phyloP scores from a whole-genome alignment of 1,139 yeast genomes.

The Protomyces gravidus region DNA sequence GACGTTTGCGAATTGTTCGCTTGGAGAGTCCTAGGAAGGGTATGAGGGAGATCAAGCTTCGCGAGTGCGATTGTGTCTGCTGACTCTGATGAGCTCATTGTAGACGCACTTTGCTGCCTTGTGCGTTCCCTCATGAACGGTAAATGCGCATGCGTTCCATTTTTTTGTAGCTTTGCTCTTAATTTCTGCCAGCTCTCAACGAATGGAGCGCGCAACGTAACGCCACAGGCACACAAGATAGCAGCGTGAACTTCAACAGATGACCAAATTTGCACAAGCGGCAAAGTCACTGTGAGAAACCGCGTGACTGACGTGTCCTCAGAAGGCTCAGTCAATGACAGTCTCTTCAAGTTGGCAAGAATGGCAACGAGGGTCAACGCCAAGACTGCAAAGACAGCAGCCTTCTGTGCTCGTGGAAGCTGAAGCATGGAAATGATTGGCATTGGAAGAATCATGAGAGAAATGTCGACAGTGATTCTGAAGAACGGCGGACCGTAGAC shows the following conservation, averaged over 20 bases:
- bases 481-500: constrained; percentile 7
- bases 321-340: neutral
- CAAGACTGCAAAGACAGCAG: constrained; percentile 1
- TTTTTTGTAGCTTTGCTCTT: neutral
- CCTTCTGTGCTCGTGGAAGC: constrained; percentile 1
- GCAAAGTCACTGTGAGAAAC: neutral
- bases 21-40: neutral
- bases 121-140: neutral
- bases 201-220: constrained; percentile 1
- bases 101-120: neutral
- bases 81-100: neutral
- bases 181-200: neutral
- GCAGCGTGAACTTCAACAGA: neutral
- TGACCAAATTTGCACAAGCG: constrained; percentile 1
- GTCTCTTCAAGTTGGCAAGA: neutral
- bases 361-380: neutral
- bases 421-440: constrained; percentile 1
- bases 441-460: neutral
- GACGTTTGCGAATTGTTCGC: no score
- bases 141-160: neutral
- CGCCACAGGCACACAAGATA: constrained; percentile 6
- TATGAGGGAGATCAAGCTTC: neutral
- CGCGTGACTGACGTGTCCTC: neutral
- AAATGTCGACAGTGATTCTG: neutral
- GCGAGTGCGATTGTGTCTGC: neutral